Evolutionary conservation across 2,329 filamentous ascomycete species (phyloP), one percentile per base, ranked within the genome.

Genomic region (Diaporthe sp.): DNA sequence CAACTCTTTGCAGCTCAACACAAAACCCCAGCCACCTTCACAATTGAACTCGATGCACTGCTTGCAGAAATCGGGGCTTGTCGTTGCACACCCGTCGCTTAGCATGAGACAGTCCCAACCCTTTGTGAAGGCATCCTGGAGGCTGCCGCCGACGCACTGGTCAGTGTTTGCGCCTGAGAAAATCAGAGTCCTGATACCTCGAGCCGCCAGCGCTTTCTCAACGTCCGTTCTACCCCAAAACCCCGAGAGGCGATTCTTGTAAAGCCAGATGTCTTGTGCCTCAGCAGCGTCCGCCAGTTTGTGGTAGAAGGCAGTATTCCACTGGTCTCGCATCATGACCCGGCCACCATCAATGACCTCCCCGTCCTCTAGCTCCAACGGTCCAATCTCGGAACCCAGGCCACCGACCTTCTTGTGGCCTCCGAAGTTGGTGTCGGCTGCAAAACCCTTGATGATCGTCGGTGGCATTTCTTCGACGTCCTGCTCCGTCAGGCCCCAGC

Each of bases 291-390:
- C 59, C 15, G 22, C 49, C 12, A 74, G 49, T 7, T 0, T n/a
- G 6, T 4, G 17, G 72, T 75, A 65, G 15, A 76, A 37, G 25
- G 65, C 75, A 1, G 51, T 69, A 53, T 78, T 77, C 75, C 75
- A 78, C 55, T 75, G 57, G 53, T 49, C 49, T 3, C 31, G 31
- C 25, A 75, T 75, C 34, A 77, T 13, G 13, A 22, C n/a, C 8
- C 73, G 68, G 13, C 74, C 74, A 34, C 51, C 69, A 1, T 37
- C 46, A 19, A 77, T 51, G 34, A 67, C 53, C 17, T 2, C 28
- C 2, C 73, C 55, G 28, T 58, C 8, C 12, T 57, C 68, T 3
- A 42, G 51, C 19, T 5, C 37, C 58, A 74, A 15, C 7, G 17
- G 15, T 1, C 72, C 72, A 22, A 74, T 74, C 3, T 69, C 59